phyloP scores from a whole-genome alignment of 768 basidiomycete species.

The Scleroderma bovista region DNA sequence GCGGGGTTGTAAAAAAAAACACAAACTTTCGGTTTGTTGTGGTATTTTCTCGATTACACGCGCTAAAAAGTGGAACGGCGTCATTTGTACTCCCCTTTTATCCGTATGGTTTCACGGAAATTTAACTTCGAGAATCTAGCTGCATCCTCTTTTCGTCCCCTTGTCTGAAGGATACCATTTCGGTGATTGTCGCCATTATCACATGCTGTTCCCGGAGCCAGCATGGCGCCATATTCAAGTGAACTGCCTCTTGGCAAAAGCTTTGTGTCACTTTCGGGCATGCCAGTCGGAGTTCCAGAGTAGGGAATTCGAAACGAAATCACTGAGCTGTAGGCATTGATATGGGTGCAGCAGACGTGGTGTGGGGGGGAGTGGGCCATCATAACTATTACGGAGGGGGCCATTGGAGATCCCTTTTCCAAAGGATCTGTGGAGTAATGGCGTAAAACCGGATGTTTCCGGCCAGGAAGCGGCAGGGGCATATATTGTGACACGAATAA shows the following conservation, averaged over 20 bases:
- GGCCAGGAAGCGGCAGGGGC: neutral
- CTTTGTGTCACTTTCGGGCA: slow-evolving; percentile 46
- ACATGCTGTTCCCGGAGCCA: slow-evolving; percentile 50
- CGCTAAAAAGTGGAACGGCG: too few relatives aligned
- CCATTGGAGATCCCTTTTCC: slow-evolving; percentile 48
- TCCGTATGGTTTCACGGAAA: too few relatives aligned
- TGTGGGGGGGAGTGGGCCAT: slow-evolving; percentile 50
- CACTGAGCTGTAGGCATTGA: slow-evolving; percentile 41
- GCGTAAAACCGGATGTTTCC: slow-evolving; percentile 41
- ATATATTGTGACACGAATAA: neutral
- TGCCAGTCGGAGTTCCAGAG: slow-evolving; percentile 48
- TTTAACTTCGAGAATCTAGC: too few relatives aligned
- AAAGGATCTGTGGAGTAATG: slow-evolving; percentile 50
- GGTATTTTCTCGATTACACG: too few relatives aligned
- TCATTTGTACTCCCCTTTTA: too few relatives aligned
- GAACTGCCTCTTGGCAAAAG: slow-evolving; percentile 1
- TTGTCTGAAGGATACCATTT: slow-evolving; percentile 53
- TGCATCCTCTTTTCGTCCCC: slow-evolving; percentile 41
- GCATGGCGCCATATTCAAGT: slow-evolving; percentile 15
- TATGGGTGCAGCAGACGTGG: slow-evolving; percentile 40
- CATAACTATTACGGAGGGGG: slow-evolving; percentile 43
- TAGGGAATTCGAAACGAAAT: slow-evolving; percentile 45
- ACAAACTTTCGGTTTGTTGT: too few relatives aligned
- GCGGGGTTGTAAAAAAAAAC: too few relatives aligned
- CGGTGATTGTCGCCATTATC: slow-evolving; percentile 49